Base-by-base conservation (phyloP, 352 stramenopile genomes). In the Plasmopara viticola region DNA sequence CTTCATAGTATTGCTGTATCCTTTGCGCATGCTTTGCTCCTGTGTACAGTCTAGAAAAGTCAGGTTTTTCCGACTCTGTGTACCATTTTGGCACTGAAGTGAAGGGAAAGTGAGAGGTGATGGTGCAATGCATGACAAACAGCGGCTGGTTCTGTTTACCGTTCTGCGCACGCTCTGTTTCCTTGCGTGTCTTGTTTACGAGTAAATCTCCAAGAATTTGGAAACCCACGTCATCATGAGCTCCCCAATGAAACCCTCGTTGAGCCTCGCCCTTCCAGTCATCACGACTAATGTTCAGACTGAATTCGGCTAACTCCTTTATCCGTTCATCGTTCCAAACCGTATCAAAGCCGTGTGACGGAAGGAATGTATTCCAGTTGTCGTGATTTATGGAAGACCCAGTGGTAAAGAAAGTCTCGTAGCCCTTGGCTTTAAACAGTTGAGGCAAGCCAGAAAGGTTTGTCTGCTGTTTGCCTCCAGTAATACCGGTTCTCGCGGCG, bases 111-210 rank as follows among this genome's bases (percentile, higher is more conserved):
- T 86, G 74, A 41, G 64, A 79, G 6, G 66, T 73, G 56, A 82
- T 85, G 33, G 74, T 81, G 58, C 81, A 85, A 40, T 81, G 70
- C 9, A 68, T 85, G 33, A 79, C 49, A 53, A 81, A 85, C 29
- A 71, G 68, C 20, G 74, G 71, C 31, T 51, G 60, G 46, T 72
- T 78, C 0, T 47, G 18, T 10, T 72, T 41, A 1, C 60, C 60
- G 0, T 40, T 50, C 2, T 40, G 20, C 18, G 62, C 20, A 0
- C 54, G 60, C 18, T 69, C 41, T 0, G 29, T 51, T 29, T 82
- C 70, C 12, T 64, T 51, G n/a, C 40, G 53, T 3, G 60, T 71
- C 46, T 77, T 76, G 45, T 78, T 77, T 4, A 67, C 33, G 18
- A 85, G 56, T 18, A 85, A 30, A 28, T 83, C 71, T 2, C 57